These are phyloP conservation scores for Pseudozyma tsukubaensis DNA, from an alignment of 1,284 basidiomycete genomes.

Conservation along the genomic window DNA sequence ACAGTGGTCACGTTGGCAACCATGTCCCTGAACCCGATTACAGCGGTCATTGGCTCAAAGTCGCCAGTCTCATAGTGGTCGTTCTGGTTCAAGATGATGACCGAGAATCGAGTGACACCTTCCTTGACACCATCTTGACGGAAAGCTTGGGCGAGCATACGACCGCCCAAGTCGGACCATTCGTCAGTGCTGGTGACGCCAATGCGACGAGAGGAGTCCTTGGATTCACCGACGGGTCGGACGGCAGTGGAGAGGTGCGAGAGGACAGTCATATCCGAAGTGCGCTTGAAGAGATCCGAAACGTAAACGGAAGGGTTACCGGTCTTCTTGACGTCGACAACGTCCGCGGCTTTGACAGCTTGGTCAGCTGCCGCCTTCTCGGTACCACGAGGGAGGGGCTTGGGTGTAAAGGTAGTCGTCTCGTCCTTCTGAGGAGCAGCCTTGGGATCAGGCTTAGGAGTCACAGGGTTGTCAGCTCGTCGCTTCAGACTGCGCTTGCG, in stretches of 20 bases:
- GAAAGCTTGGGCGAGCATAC: slow-evolving; percentile 44
- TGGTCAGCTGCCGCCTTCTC: not conserved
- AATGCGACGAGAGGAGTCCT: slow-evolving; percentile 30
- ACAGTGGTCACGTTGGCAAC: slow-evolving; percentile 35
- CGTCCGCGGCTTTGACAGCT: slow-evolving; percentile 10
- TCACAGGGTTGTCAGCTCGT: not conserved
- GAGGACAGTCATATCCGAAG: slow-evolving; percentile 43
- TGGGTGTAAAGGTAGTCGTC: not conserved
- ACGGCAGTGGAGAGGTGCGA: slow-evolving; percentile 48
- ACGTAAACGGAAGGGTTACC: slow-evolving; percentile 11
- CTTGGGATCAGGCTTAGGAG: not conserved
- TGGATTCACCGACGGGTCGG: slow-evolving; percentile 26
- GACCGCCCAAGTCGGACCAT: slow-evolving; percentile 21
- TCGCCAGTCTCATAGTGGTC: slow-evolving; percentile 50
- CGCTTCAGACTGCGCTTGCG: not conserved
- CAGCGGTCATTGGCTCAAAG: slow-evolving; percentile 24
- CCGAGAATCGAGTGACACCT: slow-evolving; percentile 35
- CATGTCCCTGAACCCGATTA: slow-evolving; percentile 38
- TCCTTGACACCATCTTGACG: slow-evolving; percentile 34
- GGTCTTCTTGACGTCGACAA: slow-evolving; percentile 37
- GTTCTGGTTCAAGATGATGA: slow-evolving; percentile 54
- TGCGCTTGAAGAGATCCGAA: slow-evolving; percentile 31
- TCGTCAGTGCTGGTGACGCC: slow-evolving; percentile 50
- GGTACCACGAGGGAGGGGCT: not conserved
- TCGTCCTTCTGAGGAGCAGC: not conserved